These are phyloP conservation scores for Podospora appendiculata DNA, from an alignment of 495 filamentous ascomycete species.

Conservation along the genomic window DNA sequence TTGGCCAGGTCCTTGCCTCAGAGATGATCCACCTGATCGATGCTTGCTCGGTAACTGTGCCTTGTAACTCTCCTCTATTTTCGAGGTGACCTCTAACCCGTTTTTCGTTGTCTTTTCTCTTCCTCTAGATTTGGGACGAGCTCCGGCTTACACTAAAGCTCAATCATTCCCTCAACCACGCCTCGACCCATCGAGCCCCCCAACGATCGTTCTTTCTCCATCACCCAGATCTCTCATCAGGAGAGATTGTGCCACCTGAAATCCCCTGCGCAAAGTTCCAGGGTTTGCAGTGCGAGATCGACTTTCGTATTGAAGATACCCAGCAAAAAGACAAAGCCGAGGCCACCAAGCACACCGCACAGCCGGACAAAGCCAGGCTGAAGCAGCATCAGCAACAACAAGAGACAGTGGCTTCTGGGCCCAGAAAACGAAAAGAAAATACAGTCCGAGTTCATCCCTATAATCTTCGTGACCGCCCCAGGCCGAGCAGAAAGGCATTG, in stretches of 20 bases:
- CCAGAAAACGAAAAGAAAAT: neutral
- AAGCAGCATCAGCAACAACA: neutral
- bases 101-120: neutral
- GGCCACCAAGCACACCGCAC: neutral
- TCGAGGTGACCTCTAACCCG: neutral
- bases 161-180: slow-evolving; percentile 3
- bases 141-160: slow-evolving; percentile 15
- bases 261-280: slow-evolving; percentile 23
- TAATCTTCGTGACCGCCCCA: slow-evolving; percentile 4
- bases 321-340: neutral
- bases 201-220: slow-evolving; percentile 17
- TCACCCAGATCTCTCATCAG: slow-evolving; percentile 20
- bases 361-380: no score
- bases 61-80: neutral
- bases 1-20: neutral
- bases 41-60: slow-evolving; percentile 10
- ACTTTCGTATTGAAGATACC: neutral
- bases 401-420: no score
- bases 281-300: slow-evolving; percentile 19
- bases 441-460: neutral
- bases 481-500: slow-evolving; percentile 1
- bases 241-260: slow-evolving; percentile 11
- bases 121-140: slow-evolving; percentile 16
- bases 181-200: neutral
- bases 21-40: neutral